Evolutionary conservation across 495 filamentous ascomycete species (phyloP).

Genomic region (Evernia prunastri): DNA sequence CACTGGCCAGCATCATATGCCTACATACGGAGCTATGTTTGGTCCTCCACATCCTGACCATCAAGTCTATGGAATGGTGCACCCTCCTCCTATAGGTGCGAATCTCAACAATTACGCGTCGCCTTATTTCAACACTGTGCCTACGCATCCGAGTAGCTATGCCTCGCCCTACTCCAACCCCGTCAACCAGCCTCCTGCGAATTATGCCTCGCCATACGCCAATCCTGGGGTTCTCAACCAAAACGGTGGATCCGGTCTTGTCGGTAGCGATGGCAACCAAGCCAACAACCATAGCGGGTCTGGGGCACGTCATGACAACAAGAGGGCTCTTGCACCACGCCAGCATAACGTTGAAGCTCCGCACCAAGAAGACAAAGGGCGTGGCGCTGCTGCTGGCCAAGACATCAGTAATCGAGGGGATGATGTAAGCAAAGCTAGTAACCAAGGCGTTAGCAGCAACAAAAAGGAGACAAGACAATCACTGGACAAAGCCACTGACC

Average conservation of each 20-base stretch:
- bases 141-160: neutral
- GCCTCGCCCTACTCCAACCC: neutral
- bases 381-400: neutral
- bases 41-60: neutral
- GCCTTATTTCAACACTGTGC: neutral
- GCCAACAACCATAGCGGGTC: neutral
- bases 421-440: neutral
- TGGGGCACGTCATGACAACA: neutral
- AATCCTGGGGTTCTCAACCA: neutral
- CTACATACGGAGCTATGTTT: neutral
- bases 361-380: neutral
- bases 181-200: neutral
- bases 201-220: slow-evolving; percentile 2
- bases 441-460: neutral
- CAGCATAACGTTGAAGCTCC: neutral
- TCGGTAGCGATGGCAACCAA: neutral
- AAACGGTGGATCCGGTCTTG: neutral
- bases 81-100: neutral
- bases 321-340: neutral
- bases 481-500: neutral
- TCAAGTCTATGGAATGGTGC: neutral
- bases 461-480: neutral
- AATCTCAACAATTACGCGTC: neutral
- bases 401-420: neutral
- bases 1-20: neutral